phyloP scores from a whole-genome alignment of 2,329 filamentous ascomycete species.

The Epichloe brachyelytri region DNA sequence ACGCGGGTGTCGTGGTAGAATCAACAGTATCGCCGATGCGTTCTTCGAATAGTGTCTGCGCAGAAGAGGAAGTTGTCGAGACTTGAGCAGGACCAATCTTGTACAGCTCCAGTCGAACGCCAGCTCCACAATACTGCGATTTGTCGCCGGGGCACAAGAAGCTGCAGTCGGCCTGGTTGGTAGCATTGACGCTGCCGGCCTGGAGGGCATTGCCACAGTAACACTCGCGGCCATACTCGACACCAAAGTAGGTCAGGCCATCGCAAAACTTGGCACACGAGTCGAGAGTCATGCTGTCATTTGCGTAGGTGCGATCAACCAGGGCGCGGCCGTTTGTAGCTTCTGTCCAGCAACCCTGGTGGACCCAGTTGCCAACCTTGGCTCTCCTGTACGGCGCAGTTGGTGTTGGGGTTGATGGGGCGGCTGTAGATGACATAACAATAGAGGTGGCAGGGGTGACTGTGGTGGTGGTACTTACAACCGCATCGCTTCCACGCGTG shows the following conservation, averaged over 20 bases:
- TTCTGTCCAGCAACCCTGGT: constrained; percentile 26
- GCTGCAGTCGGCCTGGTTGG: constrained; percentile 21
- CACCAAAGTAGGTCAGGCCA: constrained; percentile 22
- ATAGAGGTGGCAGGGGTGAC: constrained; percentile 3
- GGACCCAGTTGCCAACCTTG: constrained; percentile 16
- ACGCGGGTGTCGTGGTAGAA: background rate
- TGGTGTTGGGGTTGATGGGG: constrained; percentile 9
- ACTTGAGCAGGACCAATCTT: constrained; percentile 15
- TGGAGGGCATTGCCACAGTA: constrained; percentile 23
- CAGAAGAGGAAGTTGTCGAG: background rate
- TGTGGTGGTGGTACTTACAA: constrained; percentile 11
- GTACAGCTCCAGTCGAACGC: constrained; percentile 20
- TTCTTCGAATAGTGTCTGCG: background rate
- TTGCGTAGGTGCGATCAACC: constrained; percentile 14
- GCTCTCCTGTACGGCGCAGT: constrained; percentile 15
- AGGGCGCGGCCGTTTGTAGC: constrained; percentile 19
- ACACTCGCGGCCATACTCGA: constrained; percentile 26
- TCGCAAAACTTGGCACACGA: constrained; percentile 20
- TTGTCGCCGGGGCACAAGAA: constrained; percentile 22
- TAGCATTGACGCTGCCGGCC: constrained; percentile 13
- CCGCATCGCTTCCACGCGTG: background rate
- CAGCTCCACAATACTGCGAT: constrained; percentile 19
- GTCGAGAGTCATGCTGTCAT: constrained; percentile 21
- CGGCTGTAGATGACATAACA: constrained; percentile 3
- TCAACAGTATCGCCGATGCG: background rate